A percentile compares a stretch with the other conserved stretches of the same genome.
Conservation (phyloP, 441 rosid genomes). For the Mallotus japonicus region DNA sequence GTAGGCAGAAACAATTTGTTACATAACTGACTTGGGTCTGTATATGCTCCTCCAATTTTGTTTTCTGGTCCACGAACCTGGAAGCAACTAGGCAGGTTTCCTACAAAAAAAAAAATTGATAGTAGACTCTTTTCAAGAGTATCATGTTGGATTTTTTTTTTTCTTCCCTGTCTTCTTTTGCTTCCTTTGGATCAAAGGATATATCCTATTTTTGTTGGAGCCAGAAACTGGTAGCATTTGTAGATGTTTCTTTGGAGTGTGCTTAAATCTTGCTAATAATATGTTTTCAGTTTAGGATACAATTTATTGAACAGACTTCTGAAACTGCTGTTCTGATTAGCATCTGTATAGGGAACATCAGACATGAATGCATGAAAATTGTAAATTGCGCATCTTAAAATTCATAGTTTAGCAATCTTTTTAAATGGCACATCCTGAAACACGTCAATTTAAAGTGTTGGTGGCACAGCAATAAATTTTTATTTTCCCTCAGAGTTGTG, state of each 20-base stretch:
- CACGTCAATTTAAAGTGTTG: no score
- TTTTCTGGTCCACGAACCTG: background rate
- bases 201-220: background rate
- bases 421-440: background rate
- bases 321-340: conserved; percentile 1
- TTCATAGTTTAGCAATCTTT: background rate
- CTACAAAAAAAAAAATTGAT: conserved; percentile 1
- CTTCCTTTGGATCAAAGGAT: background rate
- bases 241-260: background rate
- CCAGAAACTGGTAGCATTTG: background rate
- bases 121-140: background rate
- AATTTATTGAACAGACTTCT: background rate
- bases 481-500: no score
- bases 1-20: background rate
- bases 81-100: background rate
- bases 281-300: background rate
- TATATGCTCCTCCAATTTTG: background rate
- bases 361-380: background rate
- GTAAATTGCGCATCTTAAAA: background rate
- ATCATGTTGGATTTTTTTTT: background rate
- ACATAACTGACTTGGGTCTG: background rate
- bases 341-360: background rate
- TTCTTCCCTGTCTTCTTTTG: background rate
- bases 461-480: no score
- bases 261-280: background rate